A percentile compares a stretch with the other conserved stretches of the same genome.
Conservation (phyloP, 2,329 filamentous ascomycete species). For the Neofusicoccum cordaticola region DNA sequence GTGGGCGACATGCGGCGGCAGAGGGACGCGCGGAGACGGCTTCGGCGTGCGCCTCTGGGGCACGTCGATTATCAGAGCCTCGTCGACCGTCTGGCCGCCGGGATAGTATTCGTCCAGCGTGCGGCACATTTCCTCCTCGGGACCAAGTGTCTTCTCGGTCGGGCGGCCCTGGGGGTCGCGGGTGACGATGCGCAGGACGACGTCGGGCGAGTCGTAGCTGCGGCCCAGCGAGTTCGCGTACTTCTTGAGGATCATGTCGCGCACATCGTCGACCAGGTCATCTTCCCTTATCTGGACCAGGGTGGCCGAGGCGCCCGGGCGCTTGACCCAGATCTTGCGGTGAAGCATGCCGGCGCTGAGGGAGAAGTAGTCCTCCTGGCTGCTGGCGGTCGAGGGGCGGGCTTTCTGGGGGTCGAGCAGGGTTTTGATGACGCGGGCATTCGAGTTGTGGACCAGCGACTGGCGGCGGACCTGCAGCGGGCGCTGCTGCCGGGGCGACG, state of each 20-base stretch:
- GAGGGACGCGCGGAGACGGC: conserved; percentile 65
- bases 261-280: conserved; percentile 89
- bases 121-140: conserved; percentile 78
- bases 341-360: conserved; percentile 43
- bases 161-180: conserved; percentile 53
- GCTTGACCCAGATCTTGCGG: conserved; percentile 92
- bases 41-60: conserved; percentile 73
- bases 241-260: conserved; percentile 87
- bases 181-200: conserved; percentile 74
- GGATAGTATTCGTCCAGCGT: conserved; percentile 82
- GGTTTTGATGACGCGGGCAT: conserved; percentile 49
- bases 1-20: conserved; percentile 30
- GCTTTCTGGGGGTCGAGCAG: conserved; percentile 46
- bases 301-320: conserved; percentile 80
- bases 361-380: conserved; percentile 40
- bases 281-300: conserved; percentile 81
- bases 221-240: conserved; percentile 90
- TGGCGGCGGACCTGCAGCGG: conserved; percentile 30
- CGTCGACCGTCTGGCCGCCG: conserved; percentile 80
- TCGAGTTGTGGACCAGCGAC: conserved; percentile 38
- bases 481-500: conserved; percentile 9
- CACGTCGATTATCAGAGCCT: conserved; percentile 88
- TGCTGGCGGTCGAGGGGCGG: conserved; percentile 26
- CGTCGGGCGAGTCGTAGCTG: conserved; percentile 86
- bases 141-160: conserved; percentile 69